Base-by-base conservation (phyloP, 2,329 filamentous ascomycete species). In the Cladophialophora immunda region DNA sequence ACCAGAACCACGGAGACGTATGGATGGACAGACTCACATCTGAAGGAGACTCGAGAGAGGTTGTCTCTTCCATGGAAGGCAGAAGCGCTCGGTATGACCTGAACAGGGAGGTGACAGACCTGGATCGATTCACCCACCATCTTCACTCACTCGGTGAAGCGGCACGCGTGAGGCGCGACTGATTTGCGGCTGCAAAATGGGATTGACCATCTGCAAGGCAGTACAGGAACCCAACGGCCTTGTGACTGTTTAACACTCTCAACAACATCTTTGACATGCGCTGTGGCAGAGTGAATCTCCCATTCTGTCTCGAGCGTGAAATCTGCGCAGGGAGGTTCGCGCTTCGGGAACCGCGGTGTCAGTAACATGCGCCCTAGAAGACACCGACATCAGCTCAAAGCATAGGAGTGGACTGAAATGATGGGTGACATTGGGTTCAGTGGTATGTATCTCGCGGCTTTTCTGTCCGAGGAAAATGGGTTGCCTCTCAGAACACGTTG, bases 101-200 rank as follows among this genome's bases (percentile, higher is more conserved):
- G 22, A 25, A 5, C 19, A 8, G 4, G 19, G 25, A 22, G 19
- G 9, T 22, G 22, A 50, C 45, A 50, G 45, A 50, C 25, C 45
- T 50, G 45, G 25, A 25, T 25, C 8, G 45, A 50, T 50, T 50
- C 45, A 50, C 45, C 25, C 45, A 25, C 19, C 19, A 25, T 50
- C 8, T 50, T 50, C 45, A 50, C 45, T 50, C 45, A 25, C 19
- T 50, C 45, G 3, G 45, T 50, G 45, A 50, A 25, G 45, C 38
- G n/a, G 22, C n/a, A 22, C 41, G 41, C n/a, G 19, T 25, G 45
- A 50, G 7, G 41, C 1, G 45, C 9, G 8, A 50, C 19, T 25
- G 19, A 25, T 22, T 25, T 25, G 8, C 22, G 3, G 45, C 19
- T 11, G 22, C 19, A 25, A 47, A 25, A 25, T 25, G 9, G 22